Conservation (phyloP, 2,329 filamentous ascomycete genomes). For the Hysterium pulicare region DNA sequence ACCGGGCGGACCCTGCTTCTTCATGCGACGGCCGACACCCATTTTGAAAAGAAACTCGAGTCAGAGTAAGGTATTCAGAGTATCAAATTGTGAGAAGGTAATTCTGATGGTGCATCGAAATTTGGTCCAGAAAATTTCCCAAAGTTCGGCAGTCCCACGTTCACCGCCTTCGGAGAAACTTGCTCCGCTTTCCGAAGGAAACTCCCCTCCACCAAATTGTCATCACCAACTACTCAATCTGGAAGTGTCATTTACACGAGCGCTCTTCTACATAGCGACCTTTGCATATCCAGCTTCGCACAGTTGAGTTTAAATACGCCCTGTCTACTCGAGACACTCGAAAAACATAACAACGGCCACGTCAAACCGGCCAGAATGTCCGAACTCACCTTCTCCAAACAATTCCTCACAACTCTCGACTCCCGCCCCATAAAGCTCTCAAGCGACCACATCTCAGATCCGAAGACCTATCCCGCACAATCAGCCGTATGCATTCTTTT, state of each 20-base stretch:
- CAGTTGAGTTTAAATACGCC: too few species aligned
- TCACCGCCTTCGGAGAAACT: conserved; percentile 22
- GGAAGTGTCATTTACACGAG: not conserved
- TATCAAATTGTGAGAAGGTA: not conserved
- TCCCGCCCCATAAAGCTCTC: conserved; percentile 75
- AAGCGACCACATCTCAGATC: conserved; percentile 87
- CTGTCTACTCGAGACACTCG: too few species aligned
- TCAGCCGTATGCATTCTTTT: conserved; percentile 60
- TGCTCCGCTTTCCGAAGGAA: conserved; percentile 7
- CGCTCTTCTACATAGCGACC: not conserved
- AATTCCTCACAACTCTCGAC: conserved; percentile 78
- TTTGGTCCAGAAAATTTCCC: conserved; percentile 6
- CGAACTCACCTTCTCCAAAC: conserved; percentile 81
- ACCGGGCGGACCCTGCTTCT: conserved; percentile 87
- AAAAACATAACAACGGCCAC: too few species aligned
- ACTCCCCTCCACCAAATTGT: conserved; percentile 27
- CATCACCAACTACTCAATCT: conserved; percentile 18
- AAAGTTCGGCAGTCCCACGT: conserved; percentile 17
- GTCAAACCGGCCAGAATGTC: conserved; percentile 36
- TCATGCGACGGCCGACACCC: conserved; percentile 89
- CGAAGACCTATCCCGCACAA: conserved; percentile 70
- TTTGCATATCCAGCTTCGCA: too few species aligned
- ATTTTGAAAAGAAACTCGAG: conserved; percentile 49
- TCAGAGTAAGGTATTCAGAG: not conserved
- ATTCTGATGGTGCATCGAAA: too few species aligned